Evolutionary conservation across 2,329 filamentous ascomycete species (phyloP).

Genomic region (Teratosphaeria zuluensis): DNA sequence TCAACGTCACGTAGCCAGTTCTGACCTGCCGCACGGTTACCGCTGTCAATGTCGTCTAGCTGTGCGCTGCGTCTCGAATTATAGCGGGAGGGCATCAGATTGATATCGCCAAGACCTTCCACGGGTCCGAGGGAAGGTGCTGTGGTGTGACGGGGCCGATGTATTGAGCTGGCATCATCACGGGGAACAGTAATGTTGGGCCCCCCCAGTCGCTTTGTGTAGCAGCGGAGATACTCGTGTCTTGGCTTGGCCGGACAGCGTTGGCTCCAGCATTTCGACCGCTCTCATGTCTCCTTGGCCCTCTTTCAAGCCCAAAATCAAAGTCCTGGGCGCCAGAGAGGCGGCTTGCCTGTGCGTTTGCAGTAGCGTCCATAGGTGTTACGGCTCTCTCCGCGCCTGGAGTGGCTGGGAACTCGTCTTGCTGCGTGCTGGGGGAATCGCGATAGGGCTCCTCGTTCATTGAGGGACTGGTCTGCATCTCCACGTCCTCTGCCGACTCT

Average conservation of each 20-base stretch:
- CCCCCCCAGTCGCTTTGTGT: background rate
- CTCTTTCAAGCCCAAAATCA: conserved; percentile 14
- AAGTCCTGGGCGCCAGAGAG: conserved; percentile 7
- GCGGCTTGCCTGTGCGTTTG: conserved; percentile 1
- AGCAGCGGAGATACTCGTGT: background rate
- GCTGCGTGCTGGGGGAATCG: conserved; percentile 19
- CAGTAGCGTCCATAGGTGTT: conserved; percentile 10
- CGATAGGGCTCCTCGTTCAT: conserved; percentile 25
- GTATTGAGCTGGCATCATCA: background rate
- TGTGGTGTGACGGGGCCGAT: conserved; percentile 2
- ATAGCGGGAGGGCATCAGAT: conserved; percentile 22
- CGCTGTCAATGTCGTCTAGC: conserved; percentile 1
- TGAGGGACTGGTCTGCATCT: conserved; percentile 24
- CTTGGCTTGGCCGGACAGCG: background rate
- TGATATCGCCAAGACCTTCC: conserved; percentile 18
- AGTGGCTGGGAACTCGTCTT: conserved; percentile 5
- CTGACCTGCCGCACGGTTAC: conserved; percentile 5
- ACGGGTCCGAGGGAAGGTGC: conserved; percentile 21
- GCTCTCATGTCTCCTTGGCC: conserved; percentile 5
- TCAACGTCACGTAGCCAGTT: conserved; percentile 22
- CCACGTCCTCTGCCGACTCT: conserved; percentile 24
- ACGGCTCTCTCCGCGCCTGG: conserved; percentile 7
- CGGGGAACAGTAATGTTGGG: background rate
- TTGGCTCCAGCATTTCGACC: background rate
- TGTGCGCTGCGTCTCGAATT: conserved; percentile 12